These are phyloP conservation scores for Dothideomycetes sp. DNA, from an alignment of 2,329 filamentous ascomycete species.

Conservation along the genomic window DNA sequence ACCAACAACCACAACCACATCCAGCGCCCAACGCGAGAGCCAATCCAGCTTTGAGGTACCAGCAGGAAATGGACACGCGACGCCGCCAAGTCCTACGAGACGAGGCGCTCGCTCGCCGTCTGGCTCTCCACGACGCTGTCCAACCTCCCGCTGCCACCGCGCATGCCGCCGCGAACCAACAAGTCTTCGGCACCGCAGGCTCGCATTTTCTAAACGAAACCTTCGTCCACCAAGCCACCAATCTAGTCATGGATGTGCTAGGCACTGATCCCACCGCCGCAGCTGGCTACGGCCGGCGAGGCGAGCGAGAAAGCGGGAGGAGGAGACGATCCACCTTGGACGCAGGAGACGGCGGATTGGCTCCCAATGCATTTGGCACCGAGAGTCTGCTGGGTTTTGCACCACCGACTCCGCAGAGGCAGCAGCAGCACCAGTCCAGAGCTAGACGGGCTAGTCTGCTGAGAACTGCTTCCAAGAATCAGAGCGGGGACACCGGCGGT, in stretches of 20 bases:
- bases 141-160: slow-evolving; percentile 13
- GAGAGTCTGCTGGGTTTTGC: slow-evolving; percentile 20
- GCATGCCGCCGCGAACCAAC: slow-evolving; percentile 7
- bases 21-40: slow-evolving; percentile 22
- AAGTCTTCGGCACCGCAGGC: slow-evolving; percentile 36
- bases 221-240: slow-evolving; percentile 29
- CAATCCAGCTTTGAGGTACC: slow-evolving; percentile 17
- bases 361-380: slow-evolving; percentile 22
- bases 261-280: slow-evolving; percentile 23
- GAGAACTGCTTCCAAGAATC: too few species aligned
- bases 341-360: slow-evolving; percentile 16
- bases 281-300: slow-evolving; percentile 18
- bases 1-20: slow-evolving; percentile 23
- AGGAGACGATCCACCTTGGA: slow-evolving; percentile 13
- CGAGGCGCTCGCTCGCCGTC: slow-evolving; percentile 39
- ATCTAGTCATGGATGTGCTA: slow-evolving; percentile 17
- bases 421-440: too few species aligned
- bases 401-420: background rate
- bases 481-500: too few species aligned
- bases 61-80: slow-evolving; percentile 26
- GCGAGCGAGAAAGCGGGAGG: slow-evolving; percentile 19
- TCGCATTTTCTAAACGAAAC: slow-evolving; percentile 53
- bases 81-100: slow-evolving; percentile 35
- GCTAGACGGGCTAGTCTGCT: too few species aligned
- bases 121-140: too few species aligned